These are phyloP conservation scores for Medicago truncatula DNA, from an alignment of 306 rosid genomes.

Conservation along the genomic window DNA sequence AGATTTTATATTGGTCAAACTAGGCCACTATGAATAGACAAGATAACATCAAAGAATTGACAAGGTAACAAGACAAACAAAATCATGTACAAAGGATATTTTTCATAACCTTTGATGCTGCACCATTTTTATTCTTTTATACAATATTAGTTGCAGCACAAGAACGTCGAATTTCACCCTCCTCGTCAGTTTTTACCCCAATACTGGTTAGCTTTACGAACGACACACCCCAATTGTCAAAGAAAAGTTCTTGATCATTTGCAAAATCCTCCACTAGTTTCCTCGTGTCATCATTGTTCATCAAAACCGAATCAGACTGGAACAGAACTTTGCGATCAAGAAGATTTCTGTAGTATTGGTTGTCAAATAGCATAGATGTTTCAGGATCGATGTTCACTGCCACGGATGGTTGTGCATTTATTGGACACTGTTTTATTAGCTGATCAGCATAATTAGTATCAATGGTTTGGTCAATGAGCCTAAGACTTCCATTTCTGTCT, in stretches of 20 bases:
- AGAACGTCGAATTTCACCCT: constrained; percentile 72
- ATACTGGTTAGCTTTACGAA: constrained; percentile 71
- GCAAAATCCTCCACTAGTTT: constrained; percentile 60
- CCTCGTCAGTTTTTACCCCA: constrained; percentile 66
- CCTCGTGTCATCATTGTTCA: constrained; percentile 55
- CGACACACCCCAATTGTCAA: constrained; percentile 64
- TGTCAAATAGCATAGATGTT: constrained; percentile 71
- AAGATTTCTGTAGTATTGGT: constrained; percentile 71
- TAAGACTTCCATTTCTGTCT: constrained; percentile 63
- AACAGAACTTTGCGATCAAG: constrained; percentile 62
- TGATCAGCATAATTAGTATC: constrained; percentile 66
- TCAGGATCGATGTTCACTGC: constrained; percentile 74
- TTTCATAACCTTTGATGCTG: background rate
- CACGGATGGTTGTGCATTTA: constrained; percentile 45
- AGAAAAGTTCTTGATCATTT: constrained; percentile 65
- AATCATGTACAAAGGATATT: background rate
- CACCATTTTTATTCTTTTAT: constrained; percentile 26
- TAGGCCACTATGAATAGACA: constrained; percentile 3
- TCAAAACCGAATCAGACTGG: constrained; percentile 78
- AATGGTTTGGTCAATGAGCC: constrained; percentile 61
- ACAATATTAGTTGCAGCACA: constrained; percentile 57
- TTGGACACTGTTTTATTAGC: constrained; percentile 63
- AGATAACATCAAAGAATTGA: constrained; percentile 23
- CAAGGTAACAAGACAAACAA: background rate
- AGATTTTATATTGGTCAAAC: background rate